phyloP scores from a whole-genome alignment of 1,139 yeast species.

The Candida tropicalis region DNA sequence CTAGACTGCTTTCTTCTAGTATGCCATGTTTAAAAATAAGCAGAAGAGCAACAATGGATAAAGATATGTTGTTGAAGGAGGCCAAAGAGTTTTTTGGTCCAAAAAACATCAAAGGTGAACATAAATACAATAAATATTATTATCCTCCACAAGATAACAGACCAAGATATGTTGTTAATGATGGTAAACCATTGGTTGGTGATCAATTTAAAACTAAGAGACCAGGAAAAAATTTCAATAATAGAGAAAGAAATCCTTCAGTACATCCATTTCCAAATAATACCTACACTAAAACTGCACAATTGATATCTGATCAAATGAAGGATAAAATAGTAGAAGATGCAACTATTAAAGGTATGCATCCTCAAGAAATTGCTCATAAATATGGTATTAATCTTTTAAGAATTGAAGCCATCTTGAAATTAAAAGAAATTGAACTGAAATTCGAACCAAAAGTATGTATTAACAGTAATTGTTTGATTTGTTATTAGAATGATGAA shows the following conservation, averaged over 20 bases:
- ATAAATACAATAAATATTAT: slow-evolving; percentile 73
- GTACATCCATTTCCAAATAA: slow-evolving; percentile 84
- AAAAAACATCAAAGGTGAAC: slow-evolving; percentile 80
- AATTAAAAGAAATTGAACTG: slow-evolving; percentile 65
- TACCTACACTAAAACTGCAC: slow-evolving; percentile 67
- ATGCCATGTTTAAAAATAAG: slow-evolving; percentile 9
- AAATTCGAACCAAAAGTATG: slow-evolving; percentile 64
- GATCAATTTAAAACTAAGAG: slow-evolving; percentile 12
- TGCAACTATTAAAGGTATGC: slow-evolving; percentile 51
- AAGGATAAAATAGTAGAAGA: slow-evolving; percentile 63
- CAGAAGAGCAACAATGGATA: slow-evolving; percentile 13
- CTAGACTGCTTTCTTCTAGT: slow-evolving; percentile 7
- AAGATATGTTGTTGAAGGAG: slow-evolving; percentile 9
- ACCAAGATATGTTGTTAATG: slow-evolving; percentile 75
- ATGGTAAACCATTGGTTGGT: slow-evolving; percentile 42
- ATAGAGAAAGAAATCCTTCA: slow-evolving; percentile 30
- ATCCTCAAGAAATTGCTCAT: slow-evolving; percentile 76
- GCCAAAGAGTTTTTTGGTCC: slow-evolving; percentile 68
- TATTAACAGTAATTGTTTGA: slow-evolving; percentile 21
- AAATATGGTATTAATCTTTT: slow-evolving; percentile 80
- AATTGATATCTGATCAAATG: slow-evolving; percentile 57
- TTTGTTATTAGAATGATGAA: slow-evolving; percentile 22
- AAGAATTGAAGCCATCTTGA: slow-evolving; percentile 82
- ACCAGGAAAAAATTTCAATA: slow-evolving; percentile 13
- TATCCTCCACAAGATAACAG: slow-evolving; percentile 71